These are phyloP conservation scores for Pseudopyricularia cyperi DNA, from an alignment of 2,329 filamentous ascomycete species.

Conservation along the genomic window DNA sequence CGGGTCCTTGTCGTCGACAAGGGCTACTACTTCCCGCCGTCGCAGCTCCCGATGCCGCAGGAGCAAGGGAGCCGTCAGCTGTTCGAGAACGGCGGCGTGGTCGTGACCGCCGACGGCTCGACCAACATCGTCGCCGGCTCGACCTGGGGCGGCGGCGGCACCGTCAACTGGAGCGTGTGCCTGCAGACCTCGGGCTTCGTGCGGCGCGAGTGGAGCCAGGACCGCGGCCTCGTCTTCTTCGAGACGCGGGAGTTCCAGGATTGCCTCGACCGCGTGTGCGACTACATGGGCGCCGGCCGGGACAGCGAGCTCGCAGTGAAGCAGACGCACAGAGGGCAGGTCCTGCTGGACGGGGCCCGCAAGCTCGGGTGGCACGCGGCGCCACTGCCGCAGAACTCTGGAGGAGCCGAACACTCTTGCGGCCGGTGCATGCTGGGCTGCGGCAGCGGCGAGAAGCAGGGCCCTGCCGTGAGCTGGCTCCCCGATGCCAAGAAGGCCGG, in stretches of 20 bases:
- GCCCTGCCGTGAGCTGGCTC: conserved; percentile 63
- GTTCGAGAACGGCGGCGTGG: conserved; percentile 53
- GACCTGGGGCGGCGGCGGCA: conserved; percentile 76
- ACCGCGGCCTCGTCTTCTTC: conserved; percentile 57
- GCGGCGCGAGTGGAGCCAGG: conserved; percentile 65
- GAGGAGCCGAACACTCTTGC: conserved; percentile 60
- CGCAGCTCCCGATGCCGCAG: conserved; percentile 63
- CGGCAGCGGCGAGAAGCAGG: conserved; percentile 60
- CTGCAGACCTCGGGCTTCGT: conserved; percentile 61
- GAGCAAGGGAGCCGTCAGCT: conserved; percentile 46
- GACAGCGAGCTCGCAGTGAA: conserved; percentile 43
- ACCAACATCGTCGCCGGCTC: conserved; percentile 54
- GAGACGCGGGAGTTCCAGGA: conserved; percentile 60
- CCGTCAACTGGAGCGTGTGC: conserved; percentile 68
- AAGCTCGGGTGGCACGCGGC: conserved; percentile 61
- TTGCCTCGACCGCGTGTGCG: conserved; percentile 67
- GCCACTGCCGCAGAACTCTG: conserved; percentile 68
- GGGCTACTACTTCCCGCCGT: conserved; percentile 60
- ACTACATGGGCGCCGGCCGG: conserved; percentile 58
- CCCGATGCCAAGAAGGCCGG: conserved; percentile 68
- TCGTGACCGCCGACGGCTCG: conserved; percentile 41
- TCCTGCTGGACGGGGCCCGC: conserved; percentile 61
- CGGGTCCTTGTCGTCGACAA: conserved; percentile 61
- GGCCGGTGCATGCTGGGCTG: conserved; percentile 51
- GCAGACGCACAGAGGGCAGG: conserved; percentile 60